Percentiles rank a stretch among this genome's conserved stretches.
Evolutionary conservation across 1,284 basidiomycete species (phyloP).

Genomic region (Somion occarium): DNA sequence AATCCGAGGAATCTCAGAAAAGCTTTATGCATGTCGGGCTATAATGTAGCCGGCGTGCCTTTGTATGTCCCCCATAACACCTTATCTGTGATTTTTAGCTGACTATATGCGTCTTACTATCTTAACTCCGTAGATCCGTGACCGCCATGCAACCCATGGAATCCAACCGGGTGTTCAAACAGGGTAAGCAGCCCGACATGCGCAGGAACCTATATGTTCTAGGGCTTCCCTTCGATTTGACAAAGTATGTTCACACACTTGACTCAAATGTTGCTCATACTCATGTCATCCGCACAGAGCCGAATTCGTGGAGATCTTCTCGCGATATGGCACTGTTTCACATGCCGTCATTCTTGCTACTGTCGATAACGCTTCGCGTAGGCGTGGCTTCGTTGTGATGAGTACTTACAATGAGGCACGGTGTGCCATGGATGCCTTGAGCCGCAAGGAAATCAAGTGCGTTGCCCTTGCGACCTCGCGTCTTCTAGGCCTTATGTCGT

Average conservation of each 20-base stretch:
- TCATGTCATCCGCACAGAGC: slow-evolving; percentile 30
- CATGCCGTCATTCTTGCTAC: slow-evolving; percentile 78
- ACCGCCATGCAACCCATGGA: slow-evolving; percentile 6
- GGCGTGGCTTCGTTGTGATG: slow-evolving; percentile 79
- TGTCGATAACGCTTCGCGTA: slow-evolving; percentile 72
- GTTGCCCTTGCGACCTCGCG: too few species aligned
- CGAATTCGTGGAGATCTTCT: slow-evolving; percentile 60
- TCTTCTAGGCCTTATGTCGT: slow-evolving; percentile 1
- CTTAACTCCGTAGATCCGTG: neutral
- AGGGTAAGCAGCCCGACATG: slow-evolving; percentile 38
- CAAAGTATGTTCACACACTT: slow-evolving; percentile 45
- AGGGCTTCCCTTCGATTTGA: slow-evolving; percentile 71
- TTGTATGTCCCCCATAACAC: slow-evolving; percentile 37
- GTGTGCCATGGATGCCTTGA: slow-evolving; percentile 57
- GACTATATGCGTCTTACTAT: neutral
- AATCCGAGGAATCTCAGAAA: slow-evolving; percentile 36
- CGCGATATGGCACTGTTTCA: slow-evolving; percentile 56
- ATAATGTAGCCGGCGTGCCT: slow-evolving; percentile 48
- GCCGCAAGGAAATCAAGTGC: slow-evolving; percentile 64
- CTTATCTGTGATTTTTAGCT: slow-evolving; percentile 14
- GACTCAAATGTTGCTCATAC: slow-evolving; percentile 2
- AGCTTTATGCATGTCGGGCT: slow-evolving; percentile 63
- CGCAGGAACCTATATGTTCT: slow-evolving; percentile 78
- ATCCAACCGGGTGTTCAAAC: slow-evolving; percentile 15
- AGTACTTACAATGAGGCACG: slow-evolving; percentile 62